These are phyloP conservation scores for Conticribra weissflogii DNA, from an alignment of 108 stramenopile genomes.

Conservation along the genomic window DNA sequence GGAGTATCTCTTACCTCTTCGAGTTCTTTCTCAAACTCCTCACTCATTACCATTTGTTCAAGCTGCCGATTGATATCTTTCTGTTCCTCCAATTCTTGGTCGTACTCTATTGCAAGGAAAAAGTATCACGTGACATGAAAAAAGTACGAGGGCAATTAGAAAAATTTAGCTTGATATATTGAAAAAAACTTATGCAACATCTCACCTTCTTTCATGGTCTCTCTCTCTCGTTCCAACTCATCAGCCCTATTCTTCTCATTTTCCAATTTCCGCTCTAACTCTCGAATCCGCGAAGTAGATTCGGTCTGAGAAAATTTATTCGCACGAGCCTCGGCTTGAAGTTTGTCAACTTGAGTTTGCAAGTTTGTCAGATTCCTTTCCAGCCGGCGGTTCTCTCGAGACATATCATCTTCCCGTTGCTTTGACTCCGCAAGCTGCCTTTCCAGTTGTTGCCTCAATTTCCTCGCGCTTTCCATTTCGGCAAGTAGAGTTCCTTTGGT, in stretches of 20 bases:
- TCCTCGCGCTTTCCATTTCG: conserved; percentile 34
- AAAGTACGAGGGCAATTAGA: not conserved
- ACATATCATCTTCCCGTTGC: conserved; percentile 36
- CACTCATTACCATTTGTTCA: conserved; percentile 55
- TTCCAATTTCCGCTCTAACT: conserved; percentile 41
- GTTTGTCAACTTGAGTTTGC: conserved; percentile 33
- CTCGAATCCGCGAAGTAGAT: conserved; percentile 29
- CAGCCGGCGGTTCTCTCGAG: conserved; percentile 31
- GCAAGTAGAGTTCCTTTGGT: conserved; percentile 25
- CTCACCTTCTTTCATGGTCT: conserved; percentile 42
- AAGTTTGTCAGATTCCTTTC: conserved; percentile 24
- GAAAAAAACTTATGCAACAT: not conserved
- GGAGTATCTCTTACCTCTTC: conserved; percentile 40
- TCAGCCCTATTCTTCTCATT: conserved; percentile 32
- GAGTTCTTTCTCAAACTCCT: conserved; percentile 50
- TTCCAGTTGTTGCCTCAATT: conserved; percentile 34
- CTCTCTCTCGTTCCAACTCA: conserved; percentile 40
- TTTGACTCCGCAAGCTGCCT: conserved; percentile 22
- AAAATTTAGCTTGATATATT: not conserved
- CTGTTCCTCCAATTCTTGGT: conserved; percentile 49
- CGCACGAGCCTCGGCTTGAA: conserved; percentile 27
- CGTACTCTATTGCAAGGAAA: conserved; percentile 19
- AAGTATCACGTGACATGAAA: not conserved
- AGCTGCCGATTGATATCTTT: conserved; percentile 51
- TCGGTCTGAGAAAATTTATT: conserved; percentile 37